Percentiles rank a stretch among this genome's conserved stretches.
Conservation (phyloP, 2,329 filamentous ascomycete species). For the Curvularia hawaiiensis region DNA sequence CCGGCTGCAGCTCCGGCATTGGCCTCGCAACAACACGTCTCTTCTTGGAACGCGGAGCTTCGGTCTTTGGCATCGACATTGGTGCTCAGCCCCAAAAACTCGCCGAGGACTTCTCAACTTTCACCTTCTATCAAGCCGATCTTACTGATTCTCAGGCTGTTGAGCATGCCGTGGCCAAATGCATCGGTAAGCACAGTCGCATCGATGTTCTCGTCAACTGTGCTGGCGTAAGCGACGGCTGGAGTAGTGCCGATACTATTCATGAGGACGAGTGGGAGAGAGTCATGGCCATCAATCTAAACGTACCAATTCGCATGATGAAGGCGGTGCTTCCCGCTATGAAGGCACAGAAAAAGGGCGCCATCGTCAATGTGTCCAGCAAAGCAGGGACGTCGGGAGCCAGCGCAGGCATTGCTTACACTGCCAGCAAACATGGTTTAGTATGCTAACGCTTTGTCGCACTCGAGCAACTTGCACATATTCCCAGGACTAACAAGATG, state of each 20-base stretch:
- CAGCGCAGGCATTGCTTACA: constrained; percentile 52
- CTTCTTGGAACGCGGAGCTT: constrained; percentile 31
- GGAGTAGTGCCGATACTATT: constrained; percentile 48
- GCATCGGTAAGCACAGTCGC: constrained; percentile 28
- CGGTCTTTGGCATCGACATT: constrained; percentile 39
- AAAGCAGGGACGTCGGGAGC: constrained; percentile 45
- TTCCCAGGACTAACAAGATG: not conserved
- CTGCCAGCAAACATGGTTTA: constrained; percentile 52
- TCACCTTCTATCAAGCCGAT: constrained; percentile 35
- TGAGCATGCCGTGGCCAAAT: constrained; percentile 31
- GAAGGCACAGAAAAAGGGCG: constrained; percentile 46
- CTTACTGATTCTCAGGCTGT: constrained; percentile 26
- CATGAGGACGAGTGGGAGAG: constrained; percentile 49
- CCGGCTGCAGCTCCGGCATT: constrained; percentile 40
- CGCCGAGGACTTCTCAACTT: constrained; percentile 20
- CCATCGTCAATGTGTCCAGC: constrained; percentile 50
- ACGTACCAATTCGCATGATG: constrained; percentile 53
- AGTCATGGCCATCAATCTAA: constrained; percentile 51
- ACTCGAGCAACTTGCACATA: rapidly evolving
- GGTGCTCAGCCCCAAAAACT: constrained; percentile 25
- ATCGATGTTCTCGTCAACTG: constrained; percentile 54
- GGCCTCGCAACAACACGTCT: constrained; percentile 35
- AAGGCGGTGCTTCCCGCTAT: constrained; percentile 51
- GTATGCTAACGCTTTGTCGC: constrained; percentile 27
- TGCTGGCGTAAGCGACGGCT: constrained; percentile 53